Evolutionary conservation across 768 basidiomycete species (phyloP), one percentile per base, ranked within the genome.

Genomic region (Rhodotorula toruloides): DNA sequence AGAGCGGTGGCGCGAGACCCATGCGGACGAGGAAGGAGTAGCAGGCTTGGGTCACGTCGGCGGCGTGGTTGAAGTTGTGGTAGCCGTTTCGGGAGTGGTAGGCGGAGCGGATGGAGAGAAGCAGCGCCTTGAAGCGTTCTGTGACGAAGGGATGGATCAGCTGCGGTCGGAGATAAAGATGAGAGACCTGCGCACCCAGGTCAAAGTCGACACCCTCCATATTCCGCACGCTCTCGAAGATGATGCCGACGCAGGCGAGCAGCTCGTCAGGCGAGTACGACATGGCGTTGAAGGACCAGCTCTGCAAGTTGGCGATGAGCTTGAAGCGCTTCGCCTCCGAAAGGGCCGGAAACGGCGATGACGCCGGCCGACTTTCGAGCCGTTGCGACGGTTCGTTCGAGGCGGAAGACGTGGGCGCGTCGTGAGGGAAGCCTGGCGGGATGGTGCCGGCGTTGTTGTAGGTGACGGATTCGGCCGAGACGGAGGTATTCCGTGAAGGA

Each of bases 41-140:
- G 8, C 86, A 84, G 1, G 93, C 92, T 76, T 99, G 96, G 29
- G 98, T 83, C 22, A 98, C 96, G 77, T 99, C 96, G 48, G 96
- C 81, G 1, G 93, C 96, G 78, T 99, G 96, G 67, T 90, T 86
- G 76, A 94, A 98, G 76, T 98, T 99, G 81, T 99, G 96, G 77
- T 99, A 99, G 34, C 88, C 87, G 79, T 97, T 97, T 63, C 87
- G 85, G 57, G 84, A 82, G 67, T 92, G 88, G 77, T 99, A 99
- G 56, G 94, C 86, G 36, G 85, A 84, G n/a, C 87, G 85, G n/a
- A 98, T 83, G 70, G 94, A 90, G 72, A 85, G 84, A 46, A 99
- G 82, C 73, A 98, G 87, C 16, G 84, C 78, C 27, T 84, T 83
- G 70, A 97, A 82, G 78, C 87, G 85, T 70, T 82, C 91, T 91